phyloP scores from a whole-genome alignment of 108 stramenopile genomes.

The Schizochytrium sp. region DNA sequence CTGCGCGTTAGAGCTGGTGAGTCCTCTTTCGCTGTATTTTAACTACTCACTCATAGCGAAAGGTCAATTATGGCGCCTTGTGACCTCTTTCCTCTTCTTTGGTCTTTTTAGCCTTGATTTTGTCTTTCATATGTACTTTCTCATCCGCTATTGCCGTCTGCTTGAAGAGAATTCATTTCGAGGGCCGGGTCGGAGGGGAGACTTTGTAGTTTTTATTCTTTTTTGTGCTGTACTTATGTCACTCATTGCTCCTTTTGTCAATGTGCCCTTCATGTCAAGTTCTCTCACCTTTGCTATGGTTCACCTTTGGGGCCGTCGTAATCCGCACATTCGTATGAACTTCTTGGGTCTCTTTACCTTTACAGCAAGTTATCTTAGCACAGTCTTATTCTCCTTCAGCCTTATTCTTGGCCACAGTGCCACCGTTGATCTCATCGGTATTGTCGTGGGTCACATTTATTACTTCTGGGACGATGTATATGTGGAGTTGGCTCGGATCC shows the following conservation, averaged over 20 bases:
- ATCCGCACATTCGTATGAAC: slow-evolving; percentile 80
- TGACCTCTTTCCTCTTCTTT: slow-evolving; percentile 96
- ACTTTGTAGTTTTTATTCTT: slow-evolving; percentile 90
- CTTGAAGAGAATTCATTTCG: slow-evolving; percentile 96
- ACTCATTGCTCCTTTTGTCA: slow-evolving; percentile 83
- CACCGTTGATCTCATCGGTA: slow-evolving; percentile 89
- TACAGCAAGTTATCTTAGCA: slow-evolving; percentile 93
- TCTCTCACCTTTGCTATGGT: slow-evolving; percentile 98
- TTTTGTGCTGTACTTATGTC: slow-evolving; percentile 88
- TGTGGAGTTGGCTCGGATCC: slow-evolving; percentile 88
- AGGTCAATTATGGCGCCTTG: slow-evolving; percentile 94
- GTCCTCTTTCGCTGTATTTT: slow-evolving; percentile 85
- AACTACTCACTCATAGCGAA: slow-evolving; percentile 79
- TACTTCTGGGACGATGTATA: slow-evolving; percentile 97
- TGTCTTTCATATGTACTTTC: slow-evolving; percentile 98
- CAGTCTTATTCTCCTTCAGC: slow-evolving; percentile 92
- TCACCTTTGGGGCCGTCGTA: slow-evolving; percentile 91
- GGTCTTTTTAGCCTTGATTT: slow-evolving; percentile 95
- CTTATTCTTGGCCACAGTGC: slow-evolving; percentile 86
- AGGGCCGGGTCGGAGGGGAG: slow-evolving; percentile 81
- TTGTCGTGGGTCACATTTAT: slow-evolving; percentile 94
- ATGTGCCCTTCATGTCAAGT: slow-evolving; percentile 88
- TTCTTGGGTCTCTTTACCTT: slow-evolving; percentile 94
- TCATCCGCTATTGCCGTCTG: slow-evolving; percentile 90
- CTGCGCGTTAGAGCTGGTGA: slow-evolving; percentile 68